A percentile compares a stretch with the other conserved stretches of the same genome.
phyloP scores from a whole-genome alignment of 2,329 filamentous ascomycete species.

The Ilyonectria robusta region DNA sequence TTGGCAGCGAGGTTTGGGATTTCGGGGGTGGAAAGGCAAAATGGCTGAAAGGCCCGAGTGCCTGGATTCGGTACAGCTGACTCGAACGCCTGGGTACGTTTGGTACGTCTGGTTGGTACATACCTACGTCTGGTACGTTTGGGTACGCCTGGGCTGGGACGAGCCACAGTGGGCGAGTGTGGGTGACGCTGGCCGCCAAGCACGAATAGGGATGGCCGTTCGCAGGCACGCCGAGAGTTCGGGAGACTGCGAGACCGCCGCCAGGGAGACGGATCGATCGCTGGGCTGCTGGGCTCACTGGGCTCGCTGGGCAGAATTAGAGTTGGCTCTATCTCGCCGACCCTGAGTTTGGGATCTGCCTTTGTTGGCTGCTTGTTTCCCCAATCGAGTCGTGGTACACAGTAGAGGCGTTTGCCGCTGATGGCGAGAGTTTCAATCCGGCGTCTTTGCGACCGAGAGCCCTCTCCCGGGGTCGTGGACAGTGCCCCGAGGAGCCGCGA shows the following conservation, averaged over 20 bases:
- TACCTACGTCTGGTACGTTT: slow-evolving; percentile 4
- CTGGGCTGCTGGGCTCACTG: slow-evolving; percentile 20
- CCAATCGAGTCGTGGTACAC: background rate
- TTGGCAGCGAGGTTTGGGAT: slow-evolving; percentile 15
- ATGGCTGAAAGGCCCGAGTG: slow-evolving; percentile 43
- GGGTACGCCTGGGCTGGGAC: slow-evolving; percentile 27
- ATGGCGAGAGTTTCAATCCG: background rate
- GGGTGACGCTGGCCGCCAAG: slow-evolving; percentile 26
- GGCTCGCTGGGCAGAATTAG: slow-evolving; percentile 9
- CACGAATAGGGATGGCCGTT: slow-evolving; percentile 35
- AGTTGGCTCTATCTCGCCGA: background rate
- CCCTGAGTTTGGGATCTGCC: slow-evolving; percentile 20
- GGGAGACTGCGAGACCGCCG: slow-evolving; percentile 32
- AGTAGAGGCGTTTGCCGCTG: background rate
- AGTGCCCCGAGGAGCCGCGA: background rate
- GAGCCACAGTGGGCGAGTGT: slow-evolving; percentile 22
- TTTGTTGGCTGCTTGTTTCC: background rate
- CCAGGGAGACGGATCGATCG: slow-evolving; percentile 42
- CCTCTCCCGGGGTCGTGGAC: background rate
- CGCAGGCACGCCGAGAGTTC: slow-evolving; percentile 28
- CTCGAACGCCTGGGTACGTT: slow-evolving; percentile 41
- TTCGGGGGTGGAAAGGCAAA: slow-evolving; percentile 27
- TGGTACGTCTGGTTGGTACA: background rate
- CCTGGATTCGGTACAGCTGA: slow-evolving; percentile 48
- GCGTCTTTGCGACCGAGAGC: background rate